phyloP scores from a whole-genome alignment of 148 eudicot genomes.

The Camellia sinensis region DNA sequence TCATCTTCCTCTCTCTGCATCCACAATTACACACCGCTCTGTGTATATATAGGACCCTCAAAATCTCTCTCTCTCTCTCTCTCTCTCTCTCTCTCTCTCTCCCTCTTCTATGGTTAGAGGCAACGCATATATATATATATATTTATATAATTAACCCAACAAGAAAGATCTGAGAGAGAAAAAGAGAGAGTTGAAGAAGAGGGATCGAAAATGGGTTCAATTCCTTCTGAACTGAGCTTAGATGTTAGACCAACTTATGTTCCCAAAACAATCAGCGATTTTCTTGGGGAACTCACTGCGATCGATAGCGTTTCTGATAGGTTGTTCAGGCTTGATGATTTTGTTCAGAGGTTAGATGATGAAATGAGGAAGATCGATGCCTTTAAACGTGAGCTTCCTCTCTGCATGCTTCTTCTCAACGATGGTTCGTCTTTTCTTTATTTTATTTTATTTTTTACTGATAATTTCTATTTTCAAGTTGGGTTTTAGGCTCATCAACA shows the following conservation, averaged over 20 bases:
- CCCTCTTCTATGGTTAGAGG: slow-evolving; percentile 7
- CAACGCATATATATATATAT: neutral
- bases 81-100: slow-evolving; percentile 1
- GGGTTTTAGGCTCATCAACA: neutral
- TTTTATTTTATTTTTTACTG: neutral
- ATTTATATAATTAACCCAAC: neutral
- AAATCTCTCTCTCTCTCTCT: slow-evolving; percentile 1
- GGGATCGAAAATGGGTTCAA: slow-evolving; percentile 37
- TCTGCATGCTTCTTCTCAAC: slow-evolving; percentile 56
- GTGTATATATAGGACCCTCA: slow-evolving; percentile 10
- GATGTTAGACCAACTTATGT: slow-evolving; percentile 38
- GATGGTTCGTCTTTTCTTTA: slow-evolving; percentile 51
- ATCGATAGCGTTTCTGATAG: slow-evolving; percentile 36
- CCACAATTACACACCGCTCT: too few relatives aligned
- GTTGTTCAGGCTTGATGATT: slow-evolving; percentile 40
- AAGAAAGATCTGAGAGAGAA: slow-evolving; percentile 3
- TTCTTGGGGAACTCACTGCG: slow-evolving; percentile 34
- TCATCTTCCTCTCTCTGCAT: slow-evolving; percentile 7
- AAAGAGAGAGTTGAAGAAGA: neutral
- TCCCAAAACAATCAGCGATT: slow-evolving; percentile 34
- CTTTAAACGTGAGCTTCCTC: slow-evolving; percentile 72
- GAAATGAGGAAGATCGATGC: slow-evolving; percentile 64
- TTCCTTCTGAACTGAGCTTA: slow-evolving; percentile 46
- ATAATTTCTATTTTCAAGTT: neutral
- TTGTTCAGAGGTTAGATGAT: slow-evolving; percentile 42